Evolutionary conservation across 805 yeast genomes (phyloP).

Genomic region (Cyberlindnera xylosilytica): DNA sequence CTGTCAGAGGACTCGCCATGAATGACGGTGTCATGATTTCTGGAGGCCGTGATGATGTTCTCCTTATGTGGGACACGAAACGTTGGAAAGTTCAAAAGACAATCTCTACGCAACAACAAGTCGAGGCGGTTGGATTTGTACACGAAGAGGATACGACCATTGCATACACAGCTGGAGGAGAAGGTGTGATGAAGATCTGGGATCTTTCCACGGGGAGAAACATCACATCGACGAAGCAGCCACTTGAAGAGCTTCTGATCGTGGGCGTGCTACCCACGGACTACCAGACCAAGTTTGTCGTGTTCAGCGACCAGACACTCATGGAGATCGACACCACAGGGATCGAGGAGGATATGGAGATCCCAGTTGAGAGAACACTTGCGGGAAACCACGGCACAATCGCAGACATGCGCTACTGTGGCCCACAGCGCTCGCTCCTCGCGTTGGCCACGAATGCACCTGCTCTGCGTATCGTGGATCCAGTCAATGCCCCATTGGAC

Average conservation of each 20-base stretch:
- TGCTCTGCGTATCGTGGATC: constrained; percentile 70
- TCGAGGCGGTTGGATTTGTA: constrained; percentile 67
- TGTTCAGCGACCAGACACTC: constrained; percentile 84
- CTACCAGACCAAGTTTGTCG: constrained; percentile 42
- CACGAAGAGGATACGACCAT: constrained; percentile 53
- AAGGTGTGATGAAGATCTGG: constrained; percentile 67
- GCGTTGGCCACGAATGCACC: constrained; percentile 96
- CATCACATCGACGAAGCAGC: constrained; percentile 39
- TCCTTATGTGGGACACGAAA: constrained; percentile 53
- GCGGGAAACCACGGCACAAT: constrained; percentile 96
- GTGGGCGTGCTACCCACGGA: constrained; percentile 50
- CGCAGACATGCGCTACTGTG: constrained; percentile 81
- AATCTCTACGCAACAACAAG: constrained; percentile 68
- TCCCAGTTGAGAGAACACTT: constrained; percentile 51
- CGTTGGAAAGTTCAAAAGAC: constrained; percentile 59
- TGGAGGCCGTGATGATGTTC: constrained; percentile 88
- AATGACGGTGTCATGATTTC: constrained; percentile 58
- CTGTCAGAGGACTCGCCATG: constrained; percentile 83
- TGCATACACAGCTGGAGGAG: constrained; percentile 82
- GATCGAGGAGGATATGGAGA: constrained; percentile 27
- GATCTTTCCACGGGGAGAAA: constrained; percentile 54
- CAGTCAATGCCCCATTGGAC: constrained; percentile 53
- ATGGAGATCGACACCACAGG: constrained; percentile 41
- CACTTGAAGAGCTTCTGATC: constrained; percentile 72
- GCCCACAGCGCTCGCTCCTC: constrained; percentile 51